Base-by-base conservation (phyloP, 495 filamentous ascomycete species). In the Neurospora sp. region DNA sequence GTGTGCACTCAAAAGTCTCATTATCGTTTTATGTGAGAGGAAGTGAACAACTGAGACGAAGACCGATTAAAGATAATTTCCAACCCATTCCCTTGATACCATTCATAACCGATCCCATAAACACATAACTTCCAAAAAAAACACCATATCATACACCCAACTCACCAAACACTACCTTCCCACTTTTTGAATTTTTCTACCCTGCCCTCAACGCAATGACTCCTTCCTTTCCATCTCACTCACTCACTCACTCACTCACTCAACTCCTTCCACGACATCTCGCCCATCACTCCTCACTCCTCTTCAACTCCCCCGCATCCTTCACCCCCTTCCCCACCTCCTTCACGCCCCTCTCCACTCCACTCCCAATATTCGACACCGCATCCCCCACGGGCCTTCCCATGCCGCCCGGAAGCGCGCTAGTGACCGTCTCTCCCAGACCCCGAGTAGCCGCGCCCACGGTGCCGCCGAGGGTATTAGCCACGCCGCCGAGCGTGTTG, bases 381-480 rank as follows among this genome's bases (percentile, higher is more conserved):
- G 84, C 89, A 78, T 91, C 86, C 0, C 90, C 90, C 8, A 93
- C 82, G 1, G 89, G 87, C 74, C 86, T 85, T 22, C 89, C 89
- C 20, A 85, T 81, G 16, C 83, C 87, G 0, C 89, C 90, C 0
- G 53, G 53, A 2, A 89, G 89, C 0, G 87, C 88, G 65, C 86
- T 85, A 20, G 80, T 89, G 73, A 93, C 81, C 2, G 88, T 90
- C 72, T 90, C 79, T 7, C 89, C 90, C 3, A 92, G 20, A 0
- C 90, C 89, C 10, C 89, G 83, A 8, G 85, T 84, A 0, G 87
- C 87, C 4, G 90, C 86, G 40, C 90, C 90, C 2, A 90, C 86
- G 1, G 91, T 84, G 39, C 87, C 87, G n/a, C 90, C 90, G 2
- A 87, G 85, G 1, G 90, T 92, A 69, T 89, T 86, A 4, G 89